Conservation (phyloP, 768 basidiomycete genomes). For the Rhodocollybia butyracea region DNA sequence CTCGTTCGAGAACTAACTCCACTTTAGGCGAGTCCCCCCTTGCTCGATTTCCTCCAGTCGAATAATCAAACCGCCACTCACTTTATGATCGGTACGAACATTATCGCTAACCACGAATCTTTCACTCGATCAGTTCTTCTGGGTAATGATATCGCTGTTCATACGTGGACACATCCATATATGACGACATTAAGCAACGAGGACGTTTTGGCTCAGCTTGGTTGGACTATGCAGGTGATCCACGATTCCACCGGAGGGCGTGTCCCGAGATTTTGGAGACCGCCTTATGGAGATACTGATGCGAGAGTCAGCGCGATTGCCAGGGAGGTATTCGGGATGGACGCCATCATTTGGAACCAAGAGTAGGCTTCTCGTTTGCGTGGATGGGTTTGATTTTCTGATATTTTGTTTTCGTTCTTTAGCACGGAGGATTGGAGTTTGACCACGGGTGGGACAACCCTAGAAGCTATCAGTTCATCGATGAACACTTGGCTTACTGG, state of each 20-base stretch:
- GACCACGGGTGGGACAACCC: conserved; percentile 37
- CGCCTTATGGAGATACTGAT: conserved; percentile 84
- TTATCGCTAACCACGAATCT: conserved; percentile 50
- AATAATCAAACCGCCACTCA: conserved; percentile 76
- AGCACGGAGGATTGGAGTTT: conserved; percentile 81
- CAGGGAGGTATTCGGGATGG: conserved; percentile 74
- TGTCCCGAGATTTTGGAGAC: conserved; percentile 74
- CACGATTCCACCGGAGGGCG: conserved; percentile 79
- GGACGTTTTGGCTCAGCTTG: conserved; percentile 69
- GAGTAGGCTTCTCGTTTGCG: conserved; percentile 48
- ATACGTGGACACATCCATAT: conserved; percentile 74
- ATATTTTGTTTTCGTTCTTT: conserved; percentile 13
- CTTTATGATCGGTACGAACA: conserved; percentile 86
- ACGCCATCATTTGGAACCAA: conserved; percentile 87
- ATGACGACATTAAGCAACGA: conserved; percentile 77
- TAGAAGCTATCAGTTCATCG: conserved; percentile 39
- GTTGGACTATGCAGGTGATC: conserved; percentile 79
- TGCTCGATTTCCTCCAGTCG: conserved; percentile 65
- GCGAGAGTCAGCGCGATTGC: conserved; percentile 84
- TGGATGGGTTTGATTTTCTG: not conserved
- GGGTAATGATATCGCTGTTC: conserved; percentile 47
- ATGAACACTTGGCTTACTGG: conserved; percentile 60
- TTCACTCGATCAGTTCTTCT: conserved; percentile 53
- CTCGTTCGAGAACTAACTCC: no score
- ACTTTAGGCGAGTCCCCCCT: conserved; percentile 34